phyloP scores from a whole-genome alignment of 306 rosid genomes.

The Benincasa hispida region DNA sequence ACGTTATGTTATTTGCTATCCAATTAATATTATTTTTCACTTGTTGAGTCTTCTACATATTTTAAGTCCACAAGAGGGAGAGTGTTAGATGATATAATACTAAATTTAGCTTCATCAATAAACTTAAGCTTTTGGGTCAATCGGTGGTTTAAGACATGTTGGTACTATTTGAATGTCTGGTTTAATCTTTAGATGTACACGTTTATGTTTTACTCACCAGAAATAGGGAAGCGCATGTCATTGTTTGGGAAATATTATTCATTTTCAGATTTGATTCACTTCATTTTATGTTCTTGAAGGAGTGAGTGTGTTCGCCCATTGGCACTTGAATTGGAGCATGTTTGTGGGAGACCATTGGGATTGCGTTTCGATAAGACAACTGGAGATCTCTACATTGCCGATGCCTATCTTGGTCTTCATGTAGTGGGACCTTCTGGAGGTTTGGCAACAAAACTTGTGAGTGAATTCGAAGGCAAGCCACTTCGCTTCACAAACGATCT shows the following conservation, averaged over 20 bases:
- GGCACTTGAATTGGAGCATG: slow-evolving; percentile 77
- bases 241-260: neutral
- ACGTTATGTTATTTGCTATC: no score
- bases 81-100: no score
- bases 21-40: no score
- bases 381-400: slow-evolving; percentile 80
- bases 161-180: neutral
- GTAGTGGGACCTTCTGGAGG: slow-evolving; percentile 81
- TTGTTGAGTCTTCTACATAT: no score
- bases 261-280: neutral
- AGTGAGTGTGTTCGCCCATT: slow-evolving; percentile 50
- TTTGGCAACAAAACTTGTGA: slow-evolving; percentile 49
- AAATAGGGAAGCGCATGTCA: neutral
- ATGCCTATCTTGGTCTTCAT: slow-evolving; percentile 79
- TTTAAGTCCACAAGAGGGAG: no score
- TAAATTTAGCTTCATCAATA: no score
- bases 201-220: neutral
- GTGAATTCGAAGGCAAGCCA: slow-evolving; percentile 62
- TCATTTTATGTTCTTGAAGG: slow-evolving; percentile 25
- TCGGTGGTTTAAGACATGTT: no score
- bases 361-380: slow-evolving; percentile 56
- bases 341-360: slow-evolving; percentile 90
- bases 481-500: slow-evolving; percentile 70
- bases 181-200: neutral
- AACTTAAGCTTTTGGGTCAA: no score